Evolutionary conservation across 441 rosid species (phyloP).

Genomic region (Populus trichocarpa): DNA sequence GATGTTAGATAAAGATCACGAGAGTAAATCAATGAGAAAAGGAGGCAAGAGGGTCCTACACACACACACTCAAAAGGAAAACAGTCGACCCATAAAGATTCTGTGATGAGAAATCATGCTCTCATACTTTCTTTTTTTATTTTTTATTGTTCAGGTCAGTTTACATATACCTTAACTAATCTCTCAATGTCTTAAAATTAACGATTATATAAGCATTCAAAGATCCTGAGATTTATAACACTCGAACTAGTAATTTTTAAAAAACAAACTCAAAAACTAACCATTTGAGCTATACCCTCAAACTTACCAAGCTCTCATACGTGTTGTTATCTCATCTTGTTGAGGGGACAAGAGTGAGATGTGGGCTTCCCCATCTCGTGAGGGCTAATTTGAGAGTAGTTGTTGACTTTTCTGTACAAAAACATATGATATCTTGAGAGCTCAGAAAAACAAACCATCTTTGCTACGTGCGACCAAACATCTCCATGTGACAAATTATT

Average conservation of each 20-base stretch:
- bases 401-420: neutral
- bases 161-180: fast-evolving
- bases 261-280: too few relatives aligned
- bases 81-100: neutral
- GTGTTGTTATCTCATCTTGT: neutral
- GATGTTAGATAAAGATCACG: neutral
- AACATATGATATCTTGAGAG: neutral
- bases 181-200: fast-evolving
- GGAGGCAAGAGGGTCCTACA: neutral
- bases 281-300: fast-evolving
- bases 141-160: fast-evolving
- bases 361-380: neutral
- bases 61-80: neutral
- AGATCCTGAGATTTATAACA: fast-evolving
- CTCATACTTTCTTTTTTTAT: too few relatives aligned
- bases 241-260: fast-evolving
- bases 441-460: neutral
- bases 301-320: too few relatives aligned
- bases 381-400: neutral
- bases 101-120: neutral
- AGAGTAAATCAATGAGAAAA: neutral
- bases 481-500: neutral
- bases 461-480: neutral
- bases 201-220: fast-evolving
- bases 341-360: neutral